phyloP scores from a whole-genome alignment of 139 green algal genomes.

The Tetradesmus lagerheimii region DNA sequence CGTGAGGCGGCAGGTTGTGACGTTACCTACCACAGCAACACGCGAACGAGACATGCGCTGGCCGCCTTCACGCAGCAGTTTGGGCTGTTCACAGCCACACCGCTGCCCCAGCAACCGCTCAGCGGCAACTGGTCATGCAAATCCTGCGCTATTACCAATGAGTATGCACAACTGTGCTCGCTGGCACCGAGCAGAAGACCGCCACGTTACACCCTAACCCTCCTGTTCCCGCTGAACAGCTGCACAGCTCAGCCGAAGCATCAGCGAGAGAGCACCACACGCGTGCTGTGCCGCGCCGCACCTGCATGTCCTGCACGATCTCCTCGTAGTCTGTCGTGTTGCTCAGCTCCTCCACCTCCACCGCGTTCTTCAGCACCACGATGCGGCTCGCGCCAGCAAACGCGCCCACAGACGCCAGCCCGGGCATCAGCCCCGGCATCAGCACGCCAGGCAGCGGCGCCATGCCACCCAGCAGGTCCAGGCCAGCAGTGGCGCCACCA shows the following conservation, averaged over 20 bases:
- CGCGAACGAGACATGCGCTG: not conserved
- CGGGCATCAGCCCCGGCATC: not conserved
- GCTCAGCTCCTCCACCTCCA: constrained; percentile 89
- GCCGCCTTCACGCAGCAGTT: no score
- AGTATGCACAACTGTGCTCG: no score
- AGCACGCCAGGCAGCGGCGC: constrained; percentile 5
- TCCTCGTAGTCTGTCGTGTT: constrained; percentile 93
- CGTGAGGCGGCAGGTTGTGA: no score
- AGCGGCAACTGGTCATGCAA: no score
- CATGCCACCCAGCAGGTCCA: constrained; percentile 30
- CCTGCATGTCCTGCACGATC: constrained; percentile 79
- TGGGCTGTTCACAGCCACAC: no score
- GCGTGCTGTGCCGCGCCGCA: not conserved
- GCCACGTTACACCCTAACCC: no score
- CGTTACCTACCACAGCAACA: not conserved
- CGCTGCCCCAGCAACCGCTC: no score
- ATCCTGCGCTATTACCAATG: no score
- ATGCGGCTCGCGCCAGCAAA: constrained; percentile 63
- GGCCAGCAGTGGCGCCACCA: not conserved
- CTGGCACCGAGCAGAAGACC: not conserved
- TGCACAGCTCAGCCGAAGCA: not conserved
- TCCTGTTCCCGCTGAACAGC: not conserved
- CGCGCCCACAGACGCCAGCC: not conserved
- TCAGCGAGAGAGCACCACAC: no score
- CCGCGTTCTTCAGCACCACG: constrained; percentile 75